Percentiles rank a stretch among this genome's conserved stretches.
phyloP scores from a whole-genome alignment of 2,329 filamentous ascomycete genomes.

The Xylaria sp. region DNA sequence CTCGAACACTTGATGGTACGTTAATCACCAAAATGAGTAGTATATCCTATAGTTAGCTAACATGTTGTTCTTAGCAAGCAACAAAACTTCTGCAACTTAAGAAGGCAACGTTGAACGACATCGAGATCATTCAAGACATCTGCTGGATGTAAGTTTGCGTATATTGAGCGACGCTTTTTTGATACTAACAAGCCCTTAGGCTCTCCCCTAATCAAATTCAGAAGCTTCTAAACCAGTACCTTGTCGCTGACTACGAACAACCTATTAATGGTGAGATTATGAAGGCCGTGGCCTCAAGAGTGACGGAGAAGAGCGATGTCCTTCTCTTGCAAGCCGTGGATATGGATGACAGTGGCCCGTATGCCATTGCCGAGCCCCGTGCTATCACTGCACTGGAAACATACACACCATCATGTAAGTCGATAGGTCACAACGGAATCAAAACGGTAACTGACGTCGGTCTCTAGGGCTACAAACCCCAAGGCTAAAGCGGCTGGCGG shows the following conservation, averaged over 20 bases:
- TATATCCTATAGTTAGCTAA: slow-evolving; percentile 35
- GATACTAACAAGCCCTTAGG: slow-evolving; percentile 60
- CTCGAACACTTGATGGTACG: slow-evolving; percentile 96
- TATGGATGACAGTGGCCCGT: slow-evolving; percentile 98
- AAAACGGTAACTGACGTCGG: slow-evolving; percentile 44
- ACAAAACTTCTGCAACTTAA: slow-evolving; percentile 98
- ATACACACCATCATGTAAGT: slow-evolving; percentile 96
- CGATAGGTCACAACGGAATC: background rate
- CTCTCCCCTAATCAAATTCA: slow-evolving; percentile 98
- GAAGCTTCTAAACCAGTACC: slow-evolving; percentile 97
- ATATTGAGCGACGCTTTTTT: slow-evolving; percentile 19
- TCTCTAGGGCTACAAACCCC: slow-evolving; percentile 90
- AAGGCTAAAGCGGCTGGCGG: slow-evolving; percentile 92
- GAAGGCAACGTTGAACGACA: slow-evolving; percentile 98
- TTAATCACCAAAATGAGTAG: slow-evolving; percentile 26
- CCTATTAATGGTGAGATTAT: slow-evolving; percentile 99
- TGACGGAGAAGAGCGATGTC: slow-evolving; percentile 98
- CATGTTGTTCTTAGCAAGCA: slow-evolving; percentile 73
- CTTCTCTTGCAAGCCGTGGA: slow-evolving; percentile 93
- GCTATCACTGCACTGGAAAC: slow-evolving; percentile 97
- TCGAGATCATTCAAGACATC: slow-evolving; percentile 99
- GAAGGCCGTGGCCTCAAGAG: slow-evolving; percentile 97
- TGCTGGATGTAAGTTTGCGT: slow-evolving; percentile 92
- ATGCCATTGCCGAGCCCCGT: slow-evolving; percentile 96
- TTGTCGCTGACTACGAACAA: slow-evolving; percentile 98